A percentile compares a stretch with the other conserved stretches of the same genome.
Evolutionary conservation across 2,329 filamentous ascomycete genomes (phyloP).

Genomic region (Diaporthe vexans): DNA sequence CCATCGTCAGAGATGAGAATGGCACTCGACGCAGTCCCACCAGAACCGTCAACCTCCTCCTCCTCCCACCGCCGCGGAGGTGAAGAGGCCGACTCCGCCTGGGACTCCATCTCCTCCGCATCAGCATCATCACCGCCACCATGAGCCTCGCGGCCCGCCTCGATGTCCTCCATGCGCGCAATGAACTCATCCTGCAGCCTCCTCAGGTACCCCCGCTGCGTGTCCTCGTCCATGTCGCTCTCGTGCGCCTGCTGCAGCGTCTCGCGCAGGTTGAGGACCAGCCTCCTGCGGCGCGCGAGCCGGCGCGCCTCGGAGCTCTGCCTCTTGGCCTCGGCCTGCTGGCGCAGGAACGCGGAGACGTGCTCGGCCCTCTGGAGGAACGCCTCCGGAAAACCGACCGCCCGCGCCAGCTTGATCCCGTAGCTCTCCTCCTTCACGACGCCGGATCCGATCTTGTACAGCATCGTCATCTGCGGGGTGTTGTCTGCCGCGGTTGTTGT

Average conservation of each 20-base stretch:
- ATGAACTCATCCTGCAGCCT: constrained; percentile 83
- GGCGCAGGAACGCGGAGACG: constrained; percentile 74
- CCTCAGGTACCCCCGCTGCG: constrained; percentile 74
- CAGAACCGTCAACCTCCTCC: neutral
- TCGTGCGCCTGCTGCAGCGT: constrained; percentile 77
- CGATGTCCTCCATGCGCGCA: constrained; percentile 76
- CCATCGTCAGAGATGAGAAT: constrained; percentile 11
- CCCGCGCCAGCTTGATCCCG: constrained; percentile 83
- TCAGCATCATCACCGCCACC: neutral
- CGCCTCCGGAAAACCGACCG: constrained; percentile 77
- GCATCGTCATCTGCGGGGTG: constrained; percentile 80
- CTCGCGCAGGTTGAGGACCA: constrained; percentile 81
- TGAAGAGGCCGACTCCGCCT: neutral
- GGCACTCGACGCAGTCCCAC: neutral
- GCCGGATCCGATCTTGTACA: constrained; percentile 85
- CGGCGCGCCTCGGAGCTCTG: constrained; percentile 70
- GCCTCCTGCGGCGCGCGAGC: constrained; percentile 74
- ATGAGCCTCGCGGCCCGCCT: constrained; percentile 58
- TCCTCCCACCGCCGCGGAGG: neutral
- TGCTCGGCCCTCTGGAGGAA: constrained; percentile 78
- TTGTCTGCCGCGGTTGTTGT: constrained; percentile 60
- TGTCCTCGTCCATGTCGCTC: constrained; percentile 74
- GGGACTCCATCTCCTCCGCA: constrained; percentile 53
- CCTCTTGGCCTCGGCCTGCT: constrained; percentile 69
- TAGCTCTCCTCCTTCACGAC: constrained; percentile 81